Conservation (phyloP, 1,284 basidiomycete species). For the Fomitopsis palustris region DNA sequence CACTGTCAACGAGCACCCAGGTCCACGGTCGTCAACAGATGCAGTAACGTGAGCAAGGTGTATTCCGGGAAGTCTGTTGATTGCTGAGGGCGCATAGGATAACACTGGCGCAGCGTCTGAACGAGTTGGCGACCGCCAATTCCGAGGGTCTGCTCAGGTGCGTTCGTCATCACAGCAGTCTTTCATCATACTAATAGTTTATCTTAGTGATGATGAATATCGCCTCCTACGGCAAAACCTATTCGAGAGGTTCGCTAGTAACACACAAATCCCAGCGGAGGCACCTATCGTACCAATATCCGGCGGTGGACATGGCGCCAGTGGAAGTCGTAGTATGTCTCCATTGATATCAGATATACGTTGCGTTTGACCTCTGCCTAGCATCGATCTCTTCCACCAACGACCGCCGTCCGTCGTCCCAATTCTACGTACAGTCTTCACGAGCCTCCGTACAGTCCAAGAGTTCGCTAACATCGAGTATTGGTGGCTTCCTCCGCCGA, state of each 20-base stretch:
- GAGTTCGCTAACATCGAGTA: constrained; percentile 53
- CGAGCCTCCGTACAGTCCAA: constrained; percentile 61
- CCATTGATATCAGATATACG: neutral
- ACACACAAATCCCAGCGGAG: constrained; percentile 55
- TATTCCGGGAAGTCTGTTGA: constrained; percentile 2
- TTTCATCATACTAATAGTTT: neutral
- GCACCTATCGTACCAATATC: constrained; percentile 51
- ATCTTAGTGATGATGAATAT: constrained; percentile 65
- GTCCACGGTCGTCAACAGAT: constrained; percentile 44
- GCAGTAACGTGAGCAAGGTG: constrained; percentile 58
- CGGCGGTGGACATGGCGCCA: constrained; percentile 15
- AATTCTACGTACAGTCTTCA: constrained; percentile 46
- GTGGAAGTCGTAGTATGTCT: constrained; percentile 20
- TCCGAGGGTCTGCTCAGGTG: constrained; percentile 73
- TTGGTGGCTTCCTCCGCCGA: constrained; percentile 58
- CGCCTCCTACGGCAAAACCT: constrained; percentile 71
- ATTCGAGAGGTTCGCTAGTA: constrained; percentile 67
- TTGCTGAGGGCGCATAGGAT: constrained; percentile 39
- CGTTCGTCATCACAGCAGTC: constrained; percentile 19
- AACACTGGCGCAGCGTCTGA: constrained; percentile 70
- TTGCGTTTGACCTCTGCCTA: constrained; percentile 5
- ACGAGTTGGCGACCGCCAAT: constrained; percentile 75
- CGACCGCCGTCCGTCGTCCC: constrained; percentile 41
- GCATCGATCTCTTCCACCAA: constrained; percentile 26
- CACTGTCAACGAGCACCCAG: constrained; percentile 15